phyloP scores from a whole-genome alignment of 169 alveolate genomes.

The Eimeria tenella region DNA sequence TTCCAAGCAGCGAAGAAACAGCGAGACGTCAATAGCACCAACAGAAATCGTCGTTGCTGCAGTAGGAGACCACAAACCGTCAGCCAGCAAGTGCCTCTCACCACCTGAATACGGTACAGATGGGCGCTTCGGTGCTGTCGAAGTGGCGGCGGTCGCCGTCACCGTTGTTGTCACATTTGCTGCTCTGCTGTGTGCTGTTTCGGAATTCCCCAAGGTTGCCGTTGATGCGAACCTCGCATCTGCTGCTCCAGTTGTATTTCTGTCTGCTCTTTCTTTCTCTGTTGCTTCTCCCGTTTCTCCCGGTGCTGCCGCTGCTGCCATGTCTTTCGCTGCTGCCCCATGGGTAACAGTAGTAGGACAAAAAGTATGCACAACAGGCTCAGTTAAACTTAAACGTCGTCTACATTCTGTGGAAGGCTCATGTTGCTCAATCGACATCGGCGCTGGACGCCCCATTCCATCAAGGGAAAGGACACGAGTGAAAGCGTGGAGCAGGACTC shows the following conservation, averaged over 20 bases:
- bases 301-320: no score
- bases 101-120: background rate
- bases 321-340: no score
- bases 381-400: no score
- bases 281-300: no score
- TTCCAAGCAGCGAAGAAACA: constrained; percentile 19
- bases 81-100: background rate
- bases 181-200: background rate
- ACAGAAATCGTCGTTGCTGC: constrained; percentile 22
- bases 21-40: background rate
- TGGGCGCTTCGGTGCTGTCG: background rate
- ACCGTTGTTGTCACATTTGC: background rate
- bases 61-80: constrained; percentile 28
- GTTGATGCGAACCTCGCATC: background rate
- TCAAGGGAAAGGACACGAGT: no score
- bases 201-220: background rate
- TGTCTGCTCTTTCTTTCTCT: background rate
- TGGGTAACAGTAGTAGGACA: no score
- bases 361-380: no score
- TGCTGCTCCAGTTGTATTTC: background rate
- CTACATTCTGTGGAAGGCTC: no score
- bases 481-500: no score
- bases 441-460: no score
- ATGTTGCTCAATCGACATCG: no score
- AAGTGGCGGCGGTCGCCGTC: background rate